phyloP scores from a whole-genome alignment of 345 rosid species.

The Syzygium aromaticum region DNA sequence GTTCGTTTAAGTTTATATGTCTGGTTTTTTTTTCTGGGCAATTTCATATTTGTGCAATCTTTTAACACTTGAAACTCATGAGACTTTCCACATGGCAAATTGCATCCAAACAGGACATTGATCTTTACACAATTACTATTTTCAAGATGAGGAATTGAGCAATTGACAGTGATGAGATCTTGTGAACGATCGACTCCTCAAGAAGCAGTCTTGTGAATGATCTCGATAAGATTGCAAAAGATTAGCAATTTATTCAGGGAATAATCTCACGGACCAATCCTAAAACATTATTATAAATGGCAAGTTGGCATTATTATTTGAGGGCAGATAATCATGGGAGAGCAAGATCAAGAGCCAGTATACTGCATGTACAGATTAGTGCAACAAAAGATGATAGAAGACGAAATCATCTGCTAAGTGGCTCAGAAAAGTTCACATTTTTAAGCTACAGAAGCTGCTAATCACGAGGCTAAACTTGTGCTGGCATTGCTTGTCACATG shows the following conservation, averaged over 20 bases:
- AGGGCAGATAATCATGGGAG: not conserved
- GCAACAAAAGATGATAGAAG: not conserved
- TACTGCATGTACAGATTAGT: not conserved
- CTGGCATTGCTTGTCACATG: not conserved
- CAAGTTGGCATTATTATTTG: not conserved
- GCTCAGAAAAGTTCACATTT: not conserved
- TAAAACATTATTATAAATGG: not conserved
- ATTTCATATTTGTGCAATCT: not conserved
- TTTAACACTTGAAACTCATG: not conserved
- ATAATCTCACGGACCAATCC: not conserved
- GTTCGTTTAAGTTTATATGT: not conserved
- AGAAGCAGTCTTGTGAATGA: not conserved
- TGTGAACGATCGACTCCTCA: not conserved
- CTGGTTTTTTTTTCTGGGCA: not conserved
- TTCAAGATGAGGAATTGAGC: not conserved
- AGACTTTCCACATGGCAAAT: not conserved
- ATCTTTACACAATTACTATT: not conserved
- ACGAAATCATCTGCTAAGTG: not conserved
- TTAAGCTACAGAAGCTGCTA: not conserved
- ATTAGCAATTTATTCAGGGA: not conserved
- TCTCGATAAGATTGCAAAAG: not conserved
- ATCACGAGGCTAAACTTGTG: not conserved
- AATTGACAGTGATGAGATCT: not conserved
- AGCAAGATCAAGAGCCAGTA: not conserved
- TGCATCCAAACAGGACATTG: not conserved